Evolutionary conservation across 75 land plant genomes (phyloP).

Genomic region (Cryptomeria japonica): DNA sequence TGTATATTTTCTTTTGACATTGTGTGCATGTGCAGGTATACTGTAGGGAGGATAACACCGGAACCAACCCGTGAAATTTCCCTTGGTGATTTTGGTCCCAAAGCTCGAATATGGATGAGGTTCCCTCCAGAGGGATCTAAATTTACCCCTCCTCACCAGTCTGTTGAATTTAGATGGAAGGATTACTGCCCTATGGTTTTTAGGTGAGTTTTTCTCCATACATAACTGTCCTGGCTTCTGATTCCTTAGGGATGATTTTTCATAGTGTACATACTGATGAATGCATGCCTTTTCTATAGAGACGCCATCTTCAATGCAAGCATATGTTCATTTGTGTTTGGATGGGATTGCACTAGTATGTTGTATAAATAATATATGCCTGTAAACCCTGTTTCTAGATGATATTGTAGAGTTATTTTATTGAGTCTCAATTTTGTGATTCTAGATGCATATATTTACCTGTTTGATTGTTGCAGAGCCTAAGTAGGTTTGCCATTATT

Average conservation of each 20-base stretch:
- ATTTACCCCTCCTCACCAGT: conserved; percentile 60
- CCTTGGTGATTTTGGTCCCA: conserved; percentile 53
- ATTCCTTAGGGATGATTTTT: not conserved
- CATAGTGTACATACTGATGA: not conserved
- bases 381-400: not conserved
- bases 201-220: conserved; percentile 35
- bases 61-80: conserved; percentile 48
- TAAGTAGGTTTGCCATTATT: not conserved
- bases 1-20: not conserved
- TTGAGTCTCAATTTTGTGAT: not conserved
- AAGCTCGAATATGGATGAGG: conserved; percentile 47
- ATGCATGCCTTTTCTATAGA: not conserved
- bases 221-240: not conserved
- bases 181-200: conserved; percentile 78
- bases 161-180: conserved; percentile 73
- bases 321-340: not conserved
- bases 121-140: conserved; percentile 61
- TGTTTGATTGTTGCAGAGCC: not conserved
- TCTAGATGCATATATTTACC: not conserved
- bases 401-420: not conserved
- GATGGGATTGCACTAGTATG: not conserved
- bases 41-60: conserved; percentile 61
- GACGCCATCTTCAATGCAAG: not conserved
- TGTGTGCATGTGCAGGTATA: conserved; percentile 33
- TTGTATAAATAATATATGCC: not conserved